These are phyloP conservation scores for Trichoderma oligosporum DNA, from an alignment of 2,329 filamentous ascomycete species.

Conservation along the genomic window DNA sequence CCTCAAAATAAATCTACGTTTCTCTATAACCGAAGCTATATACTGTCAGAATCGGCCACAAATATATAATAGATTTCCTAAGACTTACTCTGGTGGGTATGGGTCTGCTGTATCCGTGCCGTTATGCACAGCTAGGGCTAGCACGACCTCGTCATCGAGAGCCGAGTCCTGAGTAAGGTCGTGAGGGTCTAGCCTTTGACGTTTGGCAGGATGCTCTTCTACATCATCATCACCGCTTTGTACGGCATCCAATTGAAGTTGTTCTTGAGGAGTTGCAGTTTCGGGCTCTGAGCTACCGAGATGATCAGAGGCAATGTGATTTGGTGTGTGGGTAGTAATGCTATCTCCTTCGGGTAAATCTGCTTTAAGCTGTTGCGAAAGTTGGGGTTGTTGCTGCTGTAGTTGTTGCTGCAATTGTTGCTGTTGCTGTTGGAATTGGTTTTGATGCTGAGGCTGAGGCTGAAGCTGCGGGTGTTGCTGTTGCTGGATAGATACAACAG, in stretches of 20 bases:
- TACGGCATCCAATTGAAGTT: conserved; percentile 13
- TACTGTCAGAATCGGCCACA: not conserved
- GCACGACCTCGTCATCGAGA: conserved; percentile 43
- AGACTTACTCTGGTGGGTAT: conserved; percentile 43
- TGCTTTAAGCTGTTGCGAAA: not conserved
- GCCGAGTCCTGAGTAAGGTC: conserved; percentile 25
- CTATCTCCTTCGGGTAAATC: conserved; percentile 7
- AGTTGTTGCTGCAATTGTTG: not conserved
- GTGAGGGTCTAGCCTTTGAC: conserved; percentile 36
- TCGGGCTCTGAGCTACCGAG: conserved; percentile 7
- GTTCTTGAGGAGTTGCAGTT: conserved; percentile 13
- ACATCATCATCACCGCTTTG: conserved; percentile 27
- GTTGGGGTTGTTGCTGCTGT: conserved; percentile 3
- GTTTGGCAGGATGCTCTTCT: conserved; percentile 39
- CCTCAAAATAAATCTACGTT: conserved; percentile 28
- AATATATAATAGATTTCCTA: not conserved
- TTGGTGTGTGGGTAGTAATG: conserved; percentile 1
- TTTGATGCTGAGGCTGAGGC: not conserved
- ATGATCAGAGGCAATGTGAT: conserved; percentile 7
- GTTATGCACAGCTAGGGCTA: conserved; percentile 46
- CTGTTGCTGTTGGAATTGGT: conserved; percentile 4
- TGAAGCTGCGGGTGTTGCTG: conserved; percentile 15
- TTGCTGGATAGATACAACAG: conserved; percentile 14
- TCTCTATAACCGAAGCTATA: conserved; percentile 41
- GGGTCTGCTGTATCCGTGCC: conserved; percentile 35